Base-by-base conservation (phyloP, 1,284 basidiomycete genomes). In the Pseudozyma hubeiensis region DNA sequence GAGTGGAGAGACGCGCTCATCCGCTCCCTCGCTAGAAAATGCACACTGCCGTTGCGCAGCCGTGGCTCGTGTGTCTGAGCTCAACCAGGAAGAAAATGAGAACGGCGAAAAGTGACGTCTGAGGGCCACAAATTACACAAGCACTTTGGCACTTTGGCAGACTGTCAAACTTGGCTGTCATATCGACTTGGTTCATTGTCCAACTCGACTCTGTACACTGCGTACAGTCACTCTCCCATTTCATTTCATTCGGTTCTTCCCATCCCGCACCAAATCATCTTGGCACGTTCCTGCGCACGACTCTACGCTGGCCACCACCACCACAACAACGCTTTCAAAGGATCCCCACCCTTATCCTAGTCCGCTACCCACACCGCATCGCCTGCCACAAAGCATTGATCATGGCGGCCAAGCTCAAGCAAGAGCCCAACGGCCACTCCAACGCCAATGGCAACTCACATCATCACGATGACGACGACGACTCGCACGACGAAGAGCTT, bases 401-500 rank as follows among this genome's bases (percentile, higher is more conserved):
- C 41, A 70, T 64, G 67, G 39, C 56, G 35, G 53, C 46, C 17
- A 37, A 52, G 7, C 37, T 44, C 37, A 53, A 62, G 9, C 11
- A 45, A 4, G 45, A 54, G 31, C 9, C 41, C 61, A 53, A 56
- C 19, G 41, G 56, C 44, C 44, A 68, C 19, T 9, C 50, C 37
- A 66, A 61, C 29, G 58, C 49, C 34, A 52, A 47, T 8, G 19
- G 47, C 46, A 30, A 50, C 16, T 7, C 10, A n/a, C 10, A 41
- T 10, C 56, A 60, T 16, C 59, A 63, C 41, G 40, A 71, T 7
- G 69, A 71, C 39, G 61, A 57, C 29, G 61, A 68, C 37, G 64
- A 67, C 19, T 53, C 53, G 30, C 61, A 64, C 57, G 41, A 93
- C 88, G 79, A 90, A 91, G 68, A 92, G 86, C 71, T 69, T 31